phyloP scores from a whole-genome alignment of 139 green algal species.

The Chlorella sp. region DNA sequence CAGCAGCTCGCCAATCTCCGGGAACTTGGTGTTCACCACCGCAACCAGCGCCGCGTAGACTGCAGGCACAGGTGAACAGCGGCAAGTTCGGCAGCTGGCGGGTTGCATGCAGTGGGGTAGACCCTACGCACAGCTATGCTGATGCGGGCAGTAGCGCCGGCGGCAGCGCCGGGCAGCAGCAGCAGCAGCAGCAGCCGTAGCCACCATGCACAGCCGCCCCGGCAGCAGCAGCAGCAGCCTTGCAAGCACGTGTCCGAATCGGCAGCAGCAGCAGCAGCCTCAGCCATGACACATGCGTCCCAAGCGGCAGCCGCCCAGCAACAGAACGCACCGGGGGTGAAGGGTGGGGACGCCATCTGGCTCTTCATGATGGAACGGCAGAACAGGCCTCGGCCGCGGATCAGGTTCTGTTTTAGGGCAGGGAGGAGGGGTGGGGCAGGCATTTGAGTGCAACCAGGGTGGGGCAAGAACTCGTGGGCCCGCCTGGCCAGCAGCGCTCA shows the following conservation, averaged over 20 bases:
- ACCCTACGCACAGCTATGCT: too few species aligned
- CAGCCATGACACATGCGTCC: background rate
- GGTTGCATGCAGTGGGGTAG: too few species aligned
- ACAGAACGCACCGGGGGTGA: conserved; percentile 64
- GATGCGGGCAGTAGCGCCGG: too few species aligned
- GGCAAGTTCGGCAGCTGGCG: background rate
- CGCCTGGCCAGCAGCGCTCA: too few species aligned
- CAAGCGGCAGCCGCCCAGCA: background rate
- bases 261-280: too few species aligned
- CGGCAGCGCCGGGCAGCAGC: background rate
- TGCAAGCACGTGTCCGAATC: too few species aligned
- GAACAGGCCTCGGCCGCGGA: conserved; percentile 90
- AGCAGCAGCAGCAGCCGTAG: background rate
- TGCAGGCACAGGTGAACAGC: background rate
- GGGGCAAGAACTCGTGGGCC: too few species aligned
- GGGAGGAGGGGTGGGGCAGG: background rate
- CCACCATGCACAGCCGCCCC: too few species aligned
- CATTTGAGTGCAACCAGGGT: too few species aligned
- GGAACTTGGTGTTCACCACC: conserved; percentile 99
- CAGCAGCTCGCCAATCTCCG: conserved; percentile 82
- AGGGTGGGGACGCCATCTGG: conserved; percentile 90
- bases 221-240: too few species aligned
- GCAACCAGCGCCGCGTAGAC: conserved; percentile 82
- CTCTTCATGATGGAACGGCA: conserved; percentile 93
- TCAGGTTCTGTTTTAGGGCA: conserved; percentile 80